Evolutionary conservation across 768 basidiomycete genomes (phyloP).

Genomic region (Lentinus brumalis): DNA sequence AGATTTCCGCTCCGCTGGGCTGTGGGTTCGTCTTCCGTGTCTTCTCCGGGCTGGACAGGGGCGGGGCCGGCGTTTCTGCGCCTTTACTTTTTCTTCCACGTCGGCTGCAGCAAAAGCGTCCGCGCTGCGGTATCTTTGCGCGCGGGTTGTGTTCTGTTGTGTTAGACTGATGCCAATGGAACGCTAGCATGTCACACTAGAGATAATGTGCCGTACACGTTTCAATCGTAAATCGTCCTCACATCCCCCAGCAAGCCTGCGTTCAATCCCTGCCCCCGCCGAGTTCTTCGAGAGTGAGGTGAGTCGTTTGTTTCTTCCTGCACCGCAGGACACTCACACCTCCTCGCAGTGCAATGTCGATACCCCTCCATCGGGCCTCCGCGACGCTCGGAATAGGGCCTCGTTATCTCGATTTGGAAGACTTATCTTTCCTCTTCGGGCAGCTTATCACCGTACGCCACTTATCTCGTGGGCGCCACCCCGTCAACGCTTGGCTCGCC

Average conservation of each 20-base stretch:
- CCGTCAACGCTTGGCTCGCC: background rate
- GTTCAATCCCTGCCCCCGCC: background rate
- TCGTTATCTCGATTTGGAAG: background rate
- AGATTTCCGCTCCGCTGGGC: background rate
- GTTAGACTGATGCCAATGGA: too few species aligned
- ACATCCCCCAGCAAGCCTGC: too few species aligned
- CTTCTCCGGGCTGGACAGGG: background rate
- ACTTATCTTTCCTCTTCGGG: background rate
- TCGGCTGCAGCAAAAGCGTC: background rate
- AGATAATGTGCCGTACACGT: too few species aligned
- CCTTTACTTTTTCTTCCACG: background rate
- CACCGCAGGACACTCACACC: too few species aligned
- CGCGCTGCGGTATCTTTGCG: constrained; percentile 2
- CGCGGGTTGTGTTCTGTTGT: background rate
- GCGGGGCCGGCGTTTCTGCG: constrained; percentile 18
- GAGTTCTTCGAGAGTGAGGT: too few species aligned
- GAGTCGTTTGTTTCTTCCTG: too few species aligned
- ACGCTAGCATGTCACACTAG: too few species aligned
- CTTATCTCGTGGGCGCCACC: constrained; percentile 14
- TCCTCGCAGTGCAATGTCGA: too few species aligned
- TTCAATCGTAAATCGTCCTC: too few species aligned
- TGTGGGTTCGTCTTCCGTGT: background rate
- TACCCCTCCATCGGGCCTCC: background rate
- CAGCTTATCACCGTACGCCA: constrained; percentile 13
- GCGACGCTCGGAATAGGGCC: background rate